Conservation (phyloP, 108 stramenopile species). For the Chaetoceros tenuissimus region DNA sequence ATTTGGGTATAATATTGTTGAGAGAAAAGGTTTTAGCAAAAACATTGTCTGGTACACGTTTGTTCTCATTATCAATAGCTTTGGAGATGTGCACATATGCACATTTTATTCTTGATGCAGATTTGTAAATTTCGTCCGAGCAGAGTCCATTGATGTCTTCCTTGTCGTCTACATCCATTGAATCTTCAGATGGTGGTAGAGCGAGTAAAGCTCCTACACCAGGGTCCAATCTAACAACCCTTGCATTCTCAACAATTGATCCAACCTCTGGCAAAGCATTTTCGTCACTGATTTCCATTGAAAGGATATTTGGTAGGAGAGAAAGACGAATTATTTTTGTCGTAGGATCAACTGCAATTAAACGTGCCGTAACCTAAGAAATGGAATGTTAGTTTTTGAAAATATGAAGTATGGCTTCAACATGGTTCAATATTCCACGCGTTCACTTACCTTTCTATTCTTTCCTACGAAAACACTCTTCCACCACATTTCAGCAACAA, state of each 20-base stretch:
- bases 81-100: slow-evolving; percentile 87
- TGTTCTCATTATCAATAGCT: slow-evolving; percentile 50
- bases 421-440: not conserved
- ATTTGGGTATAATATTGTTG: slow-evolving; percentile 37
- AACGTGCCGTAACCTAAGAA: slow-evolving; percentile 34
- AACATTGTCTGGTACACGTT: slow-evolving; percentile 34
- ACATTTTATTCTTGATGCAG: slow-evolving; percentile 32
- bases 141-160: slow-evolving; percentile 11
- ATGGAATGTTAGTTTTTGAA: no score
- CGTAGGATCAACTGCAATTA: slow-evolving; percentile 64
- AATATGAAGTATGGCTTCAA: not conserved
- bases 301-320: slow-evolving; percentile 55
- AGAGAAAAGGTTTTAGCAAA: slow-evolving; percentile 73
- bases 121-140: slow-evolving; percentile 30
- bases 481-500: slow-evolving; percentile 23
- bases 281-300: slow-evolving; percentile 9
- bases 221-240: slow-evolving; percentile 69
- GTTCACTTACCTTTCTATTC: slow-evolving; percentile 28
- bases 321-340: slow-evolving; percentile 77
- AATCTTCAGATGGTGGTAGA: slow-evolving; percentile 26
- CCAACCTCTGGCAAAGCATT: slow-evolving; percentile 32
- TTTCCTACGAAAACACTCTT: slow-evolving; percentile 29
- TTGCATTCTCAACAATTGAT: slow-evolving; percentile 46
- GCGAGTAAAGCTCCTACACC: slow-evolving; percentile 78
- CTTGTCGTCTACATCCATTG: slow-evolving; percentile 19